Percentiles rank a stretch among this genome's conserved stretches.
Conservation (phyloP, 2,329 filamentous ascomycete species). For the Botrytis hyacinthi region DNA sequence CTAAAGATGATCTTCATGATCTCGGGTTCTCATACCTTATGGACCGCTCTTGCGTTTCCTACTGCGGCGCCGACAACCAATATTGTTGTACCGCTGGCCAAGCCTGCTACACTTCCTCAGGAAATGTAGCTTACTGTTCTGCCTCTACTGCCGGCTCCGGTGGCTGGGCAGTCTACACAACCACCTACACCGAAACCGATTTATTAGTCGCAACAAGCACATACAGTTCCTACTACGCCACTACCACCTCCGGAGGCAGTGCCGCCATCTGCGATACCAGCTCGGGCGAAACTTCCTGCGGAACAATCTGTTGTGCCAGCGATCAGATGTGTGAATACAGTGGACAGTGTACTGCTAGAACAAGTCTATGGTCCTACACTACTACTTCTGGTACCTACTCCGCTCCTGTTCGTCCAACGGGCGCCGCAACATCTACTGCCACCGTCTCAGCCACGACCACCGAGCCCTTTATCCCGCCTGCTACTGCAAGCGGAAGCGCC, state of each 20-base stretch:
- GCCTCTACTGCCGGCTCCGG: constrained; percentile 27
- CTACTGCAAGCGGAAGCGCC: constrained; percentile 49
- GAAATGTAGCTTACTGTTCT: constrained; percentile 51
- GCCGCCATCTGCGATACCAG: constrained; percentile 51
- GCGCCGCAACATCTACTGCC: constrained; percentile 51
- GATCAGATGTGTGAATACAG: constrained; percentile 62
- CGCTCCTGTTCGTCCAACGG: constrained; percentile 51
- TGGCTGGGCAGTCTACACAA: constrained; percentile 37
- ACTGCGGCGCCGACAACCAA: constrained; percentile 55
- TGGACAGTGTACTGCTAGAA: constrained; percentile 29
- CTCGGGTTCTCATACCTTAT: constrained; percentile 51
- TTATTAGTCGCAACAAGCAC: constrained; percentile 54
- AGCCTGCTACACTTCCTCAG: constrained; percentile 50
- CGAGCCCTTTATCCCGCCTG: constrained; percentile 50
- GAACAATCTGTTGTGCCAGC: constrained; percentile 66
- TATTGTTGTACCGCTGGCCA: constrained; percentile 52
- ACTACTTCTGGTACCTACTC: constrained; percentile 32
- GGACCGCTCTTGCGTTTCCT: constrained; percentile 48
- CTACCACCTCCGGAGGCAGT: constrained; percentile 26
- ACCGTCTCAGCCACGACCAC: constrained; percentile 51
- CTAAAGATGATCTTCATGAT: constrained; percentile 49
- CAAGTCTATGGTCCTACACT: constrained; percentile 41
- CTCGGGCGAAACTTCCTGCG: constrained; percentile 61
- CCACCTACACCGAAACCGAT: constrained; percentile 59
- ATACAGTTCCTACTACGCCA: constrained; percentile 24